Evolutionary conservation across 2,329 filamentous ascomycete genomes (phyloP).

Genomic region (Exophiala oligosperma): DNA sequence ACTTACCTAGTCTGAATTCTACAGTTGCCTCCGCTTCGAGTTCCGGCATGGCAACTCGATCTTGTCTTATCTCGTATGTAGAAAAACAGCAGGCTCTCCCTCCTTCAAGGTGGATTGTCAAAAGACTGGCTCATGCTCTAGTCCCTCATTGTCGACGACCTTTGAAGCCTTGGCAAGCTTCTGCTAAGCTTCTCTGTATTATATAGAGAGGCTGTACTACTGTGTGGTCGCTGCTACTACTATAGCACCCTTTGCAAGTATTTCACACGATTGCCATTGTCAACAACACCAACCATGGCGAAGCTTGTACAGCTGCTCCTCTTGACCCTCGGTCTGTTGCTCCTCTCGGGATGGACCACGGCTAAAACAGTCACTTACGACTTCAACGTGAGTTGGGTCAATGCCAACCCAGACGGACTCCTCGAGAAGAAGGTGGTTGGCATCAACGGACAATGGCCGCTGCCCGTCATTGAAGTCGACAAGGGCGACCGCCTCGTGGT

Average conservation of each 20-base stretch:
- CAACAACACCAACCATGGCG: neutral
- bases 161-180: constrained; percentile 4
- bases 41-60: neutral
- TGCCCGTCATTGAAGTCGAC: constrained; percentile 55
- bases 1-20: neutral
- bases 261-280: neutral
- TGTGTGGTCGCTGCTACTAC: no score
- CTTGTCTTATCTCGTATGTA: neutral
- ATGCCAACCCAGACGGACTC: constrained; percentile 68
- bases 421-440: constrained; percentile 68
- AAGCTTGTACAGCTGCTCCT: constrained; percentile 41
- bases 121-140: neutral
- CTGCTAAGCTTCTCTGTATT: neutral
- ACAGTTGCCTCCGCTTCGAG: neutral
- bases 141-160: neutral
- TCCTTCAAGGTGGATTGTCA: neutral
- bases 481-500: constrained; percentile 40
- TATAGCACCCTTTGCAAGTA: neutral
- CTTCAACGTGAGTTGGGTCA: constrained; percentile 72
- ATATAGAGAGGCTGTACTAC: neutral
- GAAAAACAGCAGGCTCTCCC: neutral
- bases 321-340: constrained; percentile 33
- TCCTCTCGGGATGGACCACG: constrained; percentile 29
- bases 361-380: constrained; percentile 50
- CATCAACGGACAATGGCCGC: constrained; percentile 75